Evolutionary conservation across 176 grass and related monocot genomes (phyloP).

Genomic region (Olyra latifolia): DNA sequence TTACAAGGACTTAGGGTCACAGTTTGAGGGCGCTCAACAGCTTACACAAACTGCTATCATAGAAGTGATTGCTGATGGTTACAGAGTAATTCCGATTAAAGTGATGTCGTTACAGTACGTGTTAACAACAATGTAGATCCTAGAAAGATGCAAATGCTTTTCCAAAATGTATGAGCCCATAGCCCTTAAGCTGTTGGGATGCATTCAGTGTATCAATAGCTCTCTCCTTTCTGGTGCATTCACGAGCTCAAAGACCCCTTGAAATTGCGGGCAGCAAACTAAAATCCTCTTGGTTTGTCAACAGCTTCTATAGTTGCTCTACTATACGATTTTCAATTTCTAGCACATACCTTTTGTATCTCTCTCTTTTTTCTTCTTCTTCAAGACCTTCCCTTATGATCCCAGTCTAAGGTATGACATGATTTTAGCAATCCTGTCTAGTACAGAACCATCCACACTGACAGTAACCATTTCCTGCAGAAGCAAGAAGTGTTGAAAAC

Average conservation of each 20-base stretch:
- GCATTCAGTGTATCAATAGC: background rate
- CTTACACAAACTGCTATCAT: background rate
- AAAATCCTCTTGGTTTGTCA: conserved; percentile 9
- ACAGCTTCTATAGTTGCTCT: background rate
- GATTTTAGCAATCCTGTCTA: conserved; percentile 99
- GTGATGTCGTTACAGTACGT: background rate
- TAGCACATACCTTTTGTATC: conserved; percentile 68
- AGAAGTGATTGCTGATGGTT: background rate
- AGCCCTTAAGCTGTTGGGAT: background rate
- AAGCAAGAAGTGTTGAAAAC: conserved; percentile 35
- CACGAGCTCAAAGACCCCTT: background rate
- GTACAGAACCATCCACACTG: conserved; percentile 89
- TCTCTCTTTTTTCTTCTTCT: conserved; percentile 99
- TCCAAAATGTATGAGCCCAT: background rate
- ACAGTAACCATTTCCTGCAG: conserved; percentile 95
- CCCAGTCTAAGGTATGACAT: conserved; percentile 97
- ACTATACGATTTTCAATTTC: background rate
- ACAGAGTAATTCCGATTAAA: background rate
- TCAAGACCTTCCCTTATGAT: conserved; percentile 95
- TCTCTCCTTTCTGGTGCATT: background rate
- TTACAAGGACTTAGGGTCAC: background rate
- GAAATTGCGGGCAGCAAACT: background rate
- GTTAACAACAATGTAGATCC: background rate
- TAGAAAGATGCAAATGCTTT: background rate
- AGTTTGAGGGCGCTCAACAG: background rate